Conservation (phyloP, 768 basidiomycete genomes). For the Sutorius australiensis region DNA sequence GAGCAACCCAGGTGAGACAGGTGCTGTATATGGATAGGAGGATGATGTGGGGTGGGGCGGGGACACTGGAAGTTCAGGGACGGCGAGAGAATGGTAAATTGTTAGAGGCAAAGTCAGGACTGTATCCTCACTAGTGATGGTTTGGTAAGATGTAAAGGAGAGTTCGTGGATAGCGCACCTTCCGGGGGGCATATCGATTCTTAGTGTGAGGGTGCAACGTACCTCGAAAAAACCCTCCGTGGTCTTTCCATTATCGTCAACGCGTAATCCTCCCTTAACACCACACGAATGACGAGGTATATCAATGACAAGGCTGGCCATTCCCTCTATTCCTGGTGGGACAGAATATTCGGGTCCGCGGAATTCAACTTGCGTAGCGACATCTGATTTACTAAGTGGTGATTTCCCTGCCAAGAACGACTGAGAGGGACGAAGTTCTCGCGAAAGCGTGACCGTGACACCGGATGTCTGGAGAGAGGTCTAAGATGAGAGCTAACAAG, state of each 20-base stretch:
- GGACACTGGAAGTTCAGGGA: constrained; percentile 39
- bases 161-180: constrained; percentile 43
- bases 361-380: constrained; percentile 64
- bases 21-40: constrained; percentile 18
- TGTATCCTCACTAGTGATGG: constrained; percentile 60
- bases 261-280: constrained; percentile 56
- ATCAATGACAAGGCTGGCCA: constrained; percentile 77
- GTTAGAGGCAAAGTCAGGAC: constrained; percentile 59
- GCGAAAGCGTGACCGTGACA: constrained; percentile 55
- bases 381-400: constrained; percentile 54
- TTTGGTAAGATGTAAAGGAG: constrained; percentile 12
- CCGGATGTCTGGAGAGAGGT: constrained; percentile 56
- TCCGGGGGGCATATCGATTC: constrained; percentile 61
- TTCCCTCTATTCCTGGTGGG: constrained; percentile 69
- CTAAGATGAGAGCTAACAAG: constrained; percentile 1
- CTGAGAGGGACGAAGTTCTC: constrained; percentile 56
- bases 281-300: constrained; percentile 66
- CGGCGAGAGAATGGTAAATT: constrained; percentile 60
- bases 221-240: constrained; percentile 68
- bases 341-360: constrained; percentile 73
- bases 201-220: constrained; percentile 56
- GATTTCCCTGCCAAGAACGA: constrained; percentile 20
- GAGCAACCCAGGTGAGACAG: constrained; percentile 17
- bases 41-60: constrained; percentile 17
- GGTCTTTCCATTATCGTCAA: constrained; percentile 43